Evolutionary conservation across 1,284 basidiomycete genomes (phyloP), one percentile per base, ranked within the genome.

Genomic region (Ustilago shanxiensis): DNA sequence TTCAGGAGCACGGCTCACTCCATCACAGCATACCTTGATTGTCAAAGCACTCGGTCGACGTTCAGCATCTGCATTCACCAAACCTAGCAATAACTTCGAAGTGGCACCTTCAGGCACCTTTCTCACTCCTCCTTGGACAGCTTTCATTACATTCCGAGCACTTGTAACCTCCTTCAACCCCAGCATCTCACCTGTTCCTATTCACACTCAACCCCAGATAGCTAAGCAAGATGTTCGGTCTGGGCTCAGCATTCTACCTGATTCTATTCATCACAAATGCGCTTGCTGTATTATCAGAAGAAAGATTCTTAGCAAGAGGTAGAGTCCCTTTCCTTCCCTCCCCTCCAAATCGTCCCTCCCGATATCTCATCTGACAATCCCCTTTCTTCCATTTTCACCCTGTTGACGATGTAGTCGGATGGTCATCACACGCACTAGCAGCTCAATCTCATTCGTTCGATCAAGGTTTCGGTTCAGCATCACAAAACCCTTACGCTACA

Each of bases 291-390:
- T 89, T 98, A 62, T 97, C 92, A 83, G 95, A 98, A 87, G 95
- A 98, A 81, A 90, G 95, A 1, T 98, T 98, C 87, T 90, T 98
- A 52, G 93, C 94, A 24, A 89, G 92, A 86, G 95, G 96, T 98
- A 86, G n/a, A 83, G 92, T 90, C 52, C 10, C 37, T 13, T 31
- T 4, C 55, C 20, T 13, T 60, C n/a, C 31, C 1, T 24, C 37
- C 4, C 37, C 3, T 55, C 54, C n/a, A n/a, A n/a, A n/a, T n/a
- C n/a, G n/a, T n/a, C n/a, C 16, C 31, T 24, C 28, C 24, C 9
- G 33, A 4, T n/a, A n/a, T n/a, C n/a, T n/a, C n/a, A n/a, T n/a
- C n/a, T n/a, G n/a, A n/a, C n/a, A 14, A 3, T 2, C 13, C n/a
- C 20, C 44, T 58, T 26, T 33, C 35, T 52, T 44, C 31, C 35